Evolutionary conservation across 257 asterid species (phyloP), one percentile per base, ranked within the genome.

Genomic region (Phtheirospermum japonicum): DNA sequence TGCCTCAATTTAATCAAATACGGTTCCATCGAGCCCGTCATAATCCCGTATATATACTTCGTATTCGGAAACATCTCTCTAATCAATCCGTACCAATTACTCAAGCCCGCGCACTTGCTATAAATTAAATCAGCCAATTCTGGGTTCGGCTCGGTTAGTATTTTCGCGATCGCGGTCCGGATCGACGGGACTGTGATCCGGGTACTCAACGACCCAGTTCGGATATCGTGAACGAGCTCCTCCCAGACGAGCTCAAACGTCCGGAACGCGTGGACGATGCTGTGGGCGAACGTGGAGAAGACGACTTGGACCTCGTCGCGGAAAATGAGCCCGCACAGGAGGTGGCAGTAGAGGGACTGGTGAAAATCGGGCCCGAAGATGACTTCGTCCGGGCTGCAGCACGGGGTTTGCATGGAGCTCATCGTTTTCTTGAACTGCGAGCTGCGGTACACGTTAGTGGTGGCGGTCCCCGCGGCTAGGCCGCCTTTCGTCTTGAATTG

Each of bases 21-120:
- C 3, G 94, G 99, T 53, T 87, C 99, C 99, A 93, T 93, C 6
- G 97, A 87, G 3, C 99, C 99, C 0, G 99, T 93, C 96, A 89
- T 93, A 61, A 93, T 87, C 40, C 97, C 97, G 1, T 89, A 86
- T 9, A 93, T 72, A 61, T 89, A 93, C 75, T 76, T 82, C 6
- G 82, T 75, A 33, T 82, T 83, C 3, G 99, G 99, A 71, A 93
- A 87, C 10, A 87, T 63, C 67, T 69, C 94, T 0, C 67, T 82
- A 45, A 93, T 87, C 53, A 93, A 50, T 6, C 95, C 97, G 46
- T 87, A 83, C 95, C 93, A 87, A 51, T 83, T 83, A 63, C 85
- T 87, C 33, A 92, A 61, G 11, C 87, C 83, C 33, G 36, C 33
- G 34, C 85, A 80, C 77, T 76, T 86, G 45, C 53, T 58, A 14